phyloP scores from a whole-genome alignment of 805 yeast species.

The Pichia sporocuriosa region DNA sequence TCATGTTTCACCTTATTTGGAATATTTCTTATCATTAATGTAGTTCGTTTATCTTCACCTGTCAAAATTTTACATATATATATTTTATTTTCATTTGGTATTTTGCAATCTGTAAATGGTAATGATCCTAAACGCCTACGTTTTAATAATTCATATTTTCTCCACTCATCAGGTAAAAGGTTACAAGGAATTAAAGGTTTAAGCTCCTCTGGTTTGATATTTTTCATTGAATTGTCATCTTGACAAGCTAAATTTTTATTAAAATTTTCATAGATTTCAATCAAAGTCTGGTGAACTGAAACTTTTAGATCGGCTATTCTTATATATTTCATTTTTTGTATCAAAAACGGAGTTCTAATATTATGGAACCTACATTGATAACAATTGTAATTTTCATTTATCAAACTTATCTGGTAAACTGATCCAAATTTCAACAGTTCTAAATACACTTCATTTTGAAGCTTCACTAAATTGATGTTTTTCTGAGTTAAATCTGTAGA shows the following conservation, averaged over 20 bases:
- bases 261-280: slow-evolving; percentile 16
- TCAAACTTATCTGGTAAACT: slow-evolving; percentile 11
- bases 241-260: background rate
- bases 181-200: background rate
- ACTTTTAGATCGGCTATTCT: slow-evolving; percentile 11
- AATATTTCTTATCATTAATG: slow-evolving; percentile 48
- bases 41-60: slow-evolving; percentile 40
- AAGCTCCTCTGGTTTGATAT: background rate
- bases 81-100: slow-evolving; percentile 31
- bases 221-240: background rate
- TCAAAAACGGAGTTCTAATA: slow-evolving; percentile 29
- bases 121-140: slow-evolving; percentile 21
- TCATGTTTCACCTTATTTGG: slow-evolving; percentile 45
- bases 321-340: slow-evolving; percentile 16
- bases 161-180: slow-evolving; percentile 17
- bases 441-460: slow-evolving; percentile 16
- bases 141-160: slow-evolving; percentile 19
- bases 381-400: background rate
- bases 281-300: slow-evolving; percentile 20
- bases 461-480: slow-evolving; percentile 3
- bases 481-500: slow-evolving; percentile 6
- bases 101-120: slow-evolving; percentile 21
- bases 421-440: slow-evolving; percentile 22
- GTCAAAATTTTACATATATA: slow-evolving; percentile 33
- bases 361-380: slow-evolving; percentile 31